Base-by-base conservation (phyloP, 1,284 basidiomycete species). In the Fomitopsis pinicola region DNA sequence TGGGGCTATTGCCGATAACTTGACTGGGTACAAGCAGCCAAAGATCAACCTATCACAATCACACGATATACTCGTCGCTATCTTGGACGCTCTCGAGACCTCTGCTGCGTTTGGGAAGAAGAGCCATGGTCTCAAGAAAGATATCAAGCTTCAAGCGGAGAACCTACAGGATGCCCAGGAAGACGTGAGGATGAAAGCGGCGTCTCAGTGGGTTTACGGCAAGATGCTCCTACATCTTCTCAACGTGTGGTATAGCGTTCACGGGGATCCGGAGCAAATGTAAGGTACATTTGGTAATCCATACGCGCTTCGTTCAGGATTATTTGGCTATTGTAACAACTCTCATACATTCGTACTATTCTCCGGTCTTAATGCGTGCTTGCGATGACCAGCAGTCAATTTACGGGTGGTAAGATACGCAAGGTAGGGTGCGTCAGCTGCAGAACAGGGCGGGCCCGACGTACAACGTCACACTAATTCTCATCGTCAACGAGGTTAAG, bases 401-500 rank as follows among this genome's bases (percentile, higher is more conserved):
- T 22, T 22, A 22, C 22, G 22, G 22, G 22, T 22, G 22, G 22
- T 22, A 22, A 22, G 22, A 22, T 22, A 22, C 22, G 22, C 22
- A 22, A 22, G 22, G 22, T 22, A 22, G 22, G 22, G 22, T 22
- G 22, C 22, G 22, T 22, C 22, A 22, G 22, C 22, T 22, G 22
- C 22, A 22, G 22, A 22, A 22, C 22, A 22, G 22, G 22, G 22
- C 22, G 22, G 22, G 22, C 22, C 22, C 35, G 10, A 36, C 10
- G 35, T 36, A 36, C 35, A 12, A 7, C 35, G 35, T 36, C n/a
- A 44, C n/a, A 9, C 42, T 10, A 15, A 17, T 46, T 36, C 55
- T 33, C 60, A 35, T 64, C 63, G 1, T 36, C 38, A 50, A 62
- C 63, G 17, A 75, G 50, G 42, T 76, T 76, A 53, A 76, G 67